phyloP scores from a whole-genome alignment of 805 yeast genomes.

The Wickerhamomyces xylosicus region DNA sequence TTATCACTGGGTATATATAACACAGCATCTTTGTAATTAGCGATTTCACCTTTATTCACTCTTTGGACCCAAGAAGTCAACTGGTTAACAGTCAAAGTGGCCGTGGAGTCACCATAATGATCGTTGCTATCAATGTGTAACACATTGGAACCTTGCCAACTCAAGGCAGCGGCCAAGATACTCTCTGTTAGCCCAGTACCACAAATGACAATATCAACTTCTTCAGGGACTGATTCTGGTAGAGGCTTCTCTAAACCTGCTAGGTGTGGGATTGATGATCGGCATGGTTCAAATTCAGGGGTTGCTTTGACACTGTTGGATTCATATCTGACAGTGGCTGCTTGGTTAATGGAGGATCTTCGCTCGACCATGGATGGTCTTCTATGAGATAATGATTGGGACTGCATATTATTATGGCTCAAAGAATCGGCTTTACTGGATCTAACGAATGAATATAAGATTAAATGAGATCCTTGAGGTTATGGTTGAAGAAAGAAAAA shows the following conservation, averaged over 20 bases:
- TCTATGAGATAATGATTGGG: slow-evolving; percentile 20
- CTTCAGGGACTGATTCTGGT: slow-evolving; percentile 47
- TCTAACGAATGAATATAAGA: no score
- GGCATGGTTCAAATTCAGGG: slow-evolving; percentile 9
- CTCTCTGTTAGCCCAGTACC: slow-evolving; percentile 92
- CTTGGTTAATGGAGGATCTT: slow-evolving; percentile 37
- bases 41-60: slow-evolving; percentile 35
- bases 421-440: no score
- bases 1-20: slow-evolving; percentile 65
- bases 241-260: slow-evolving; percentile 74
- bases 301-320: background rate
- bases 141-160: slow-evolving; percentile 98
- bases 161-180: slow-evolving; percentile 83
- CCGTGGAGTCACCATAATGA: slow-evolving; percentile 82
- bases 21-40: slow-evolving; percentile 56
- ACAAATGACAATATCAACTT: slow-evolving; percentile 80
- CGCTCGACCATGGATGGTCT: slow-evolving; percentile 63
- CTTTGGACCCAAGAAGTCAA: slow-evolving; percentile 70
- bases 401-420: no score
- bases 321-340: slow-evolving; percentile 7
- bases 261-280: slow-evolving; percentile 47
- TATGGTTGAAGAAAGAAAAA: no score
- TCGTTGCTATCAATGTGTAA: slow-evolving; percentile 79
- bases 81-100: slow-evolving; percentile 83
- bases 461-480: no score